A percentile compares a stretch with the other conserved stretches of the same genome.
Evolutionary conservation across 257 asterid species (phyloP).

Genomic region (Jasminum sambac): DNA sequence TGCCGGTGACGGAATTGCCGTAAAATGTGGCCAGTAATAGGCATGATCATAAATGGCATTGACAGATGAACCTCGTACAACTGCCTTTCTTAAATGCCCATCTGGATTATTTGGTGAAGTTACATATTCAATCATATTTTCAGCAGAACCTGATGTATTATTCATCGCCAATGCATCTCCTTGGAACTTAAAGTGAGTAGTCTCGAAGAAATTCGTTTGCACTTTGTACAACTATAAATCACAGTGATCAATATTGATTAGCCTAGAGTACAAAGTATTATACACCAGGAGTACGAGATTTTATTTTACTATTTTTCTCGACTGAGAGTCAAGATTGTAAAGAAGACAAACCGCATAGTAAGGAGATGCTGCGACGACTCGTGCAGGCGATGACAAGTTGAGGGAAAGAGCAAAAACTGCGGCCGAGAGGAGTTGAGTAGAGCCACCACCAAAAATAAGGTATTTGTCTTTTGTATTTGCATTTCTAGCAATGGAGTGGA

Average conservation of each 20-base stretch:
- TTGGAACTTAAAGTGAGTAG: slow-evolving; percentile 37
- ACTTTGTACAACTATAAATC: slow-evolving; percentile 43
- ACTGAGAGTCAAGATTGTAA: no score
- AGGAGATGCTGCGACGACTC: slow-evolving; percentile 55
- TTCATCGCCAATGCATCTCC: slow-evolving; percentile 45
- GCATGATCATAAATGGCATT: slow-evolving; percentile 65
- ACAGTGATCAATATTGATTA: background rate
- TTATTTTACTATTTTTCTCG: no score
- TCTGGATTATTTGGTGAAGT: slow-evolving; percentile 83
- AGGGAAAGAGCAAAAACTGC: slow-evolving; percentile 71
- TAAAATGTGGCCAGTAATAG: slow-evolving; percentile 79
- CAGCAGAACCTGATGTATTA: slow-evolving; percentile 29
- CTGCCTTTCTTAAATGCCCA: slow-evolving; percentile 45
- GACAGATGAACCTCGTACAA: slow-evolving; percentile 33
- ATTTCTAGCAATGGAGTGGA: slow-evolving; percentile 49
- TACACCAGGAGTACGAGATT: no score
- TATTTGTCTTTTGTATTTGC: slow-evolving; percentile 52
- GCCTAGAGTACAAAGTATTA: no score
- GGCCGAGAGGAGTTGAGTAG: slow-evolving; percentile 66
- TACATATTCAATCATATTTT: slow-evolving; percentile 59
- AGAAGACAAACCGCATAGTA: slow-evolving; percentile 46
- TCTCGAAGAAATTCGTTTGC: slow-evolving; percentile 58
- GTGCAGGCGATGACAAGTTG: slow-evolving; percentile 49
- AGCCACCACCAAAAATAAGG: slow-evolving; percentile 67
- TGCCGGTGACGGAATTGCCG: slow-evolving; percentile 65